A percentile compares a stretch with the other conserved stretches of the same genome.
These are phyloP conservation scores for Rhododendron mucronatum DNA, from an alignment of 148 eudicot species.

Conservation along the genomic window DNA sequence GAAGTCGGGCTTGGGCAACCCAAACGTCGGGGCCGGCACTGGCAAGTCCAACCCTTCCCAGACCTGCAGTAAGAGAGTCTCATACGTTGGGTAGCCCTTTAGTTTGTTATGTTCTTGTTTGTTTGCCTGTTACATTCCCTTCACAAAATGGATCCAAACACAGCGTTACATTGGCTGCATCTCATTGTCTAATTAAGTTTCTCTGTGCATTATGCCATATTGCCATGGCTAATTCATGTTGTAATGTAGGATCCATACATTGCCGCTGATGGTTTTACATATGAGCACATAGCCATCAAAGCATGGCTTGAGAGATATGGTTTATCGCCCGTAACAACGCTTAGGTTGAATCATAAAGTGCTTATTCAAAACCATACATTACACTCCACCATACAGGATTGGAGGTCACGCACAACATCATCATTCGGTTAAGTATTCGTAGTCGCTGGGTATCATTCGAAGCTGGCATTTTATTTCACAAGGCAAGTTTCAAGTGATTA, in stretches of 20 bases:
- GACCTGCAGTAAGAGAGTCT: too few species aligned
- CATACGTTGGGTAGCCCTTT: too few species aligned
- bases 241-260: slow-evolving; percentile 83
- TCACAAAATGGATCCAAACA: background rate
- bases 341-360: slow-evolving; percentile 39
- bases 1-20: too few species aligned
- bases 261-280: slow-evolving; percentile 86
- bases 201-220: background rate
- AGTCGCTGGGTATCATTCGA: background rate
- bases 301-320: slow-evolving; percentile 68
- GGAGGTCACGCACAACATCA: slow-evolving; percentile 45
- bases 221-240: slow-evolving; percentile 43
- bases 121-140: background rate
- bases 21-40: too few species aligned
- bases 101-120: too few species aligned
- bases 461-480: background rate
- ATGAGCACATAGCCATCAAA: slow-evolving; percentile 75
- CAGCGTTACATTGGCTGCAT: slow-evolving; percentile 8
- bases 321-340: slow-evolving; percentile 66
- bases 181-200: background rate
- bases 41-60: too few species aligned
- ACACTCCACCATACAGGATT: slow-evolving; percentile 69
- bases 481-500: background rate
- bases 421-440: slow-evolving; percentile 11
- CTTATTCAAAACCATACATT: slow-evolving; percentile 71